A percentile compares a stretch with the other conserved stretches of the same genome.
These are phyloP conservation scores for Bacidia rubella DNA, from an alignment of 495 filamentous ascomycete species.

Conservation along the genomic window DNA sequence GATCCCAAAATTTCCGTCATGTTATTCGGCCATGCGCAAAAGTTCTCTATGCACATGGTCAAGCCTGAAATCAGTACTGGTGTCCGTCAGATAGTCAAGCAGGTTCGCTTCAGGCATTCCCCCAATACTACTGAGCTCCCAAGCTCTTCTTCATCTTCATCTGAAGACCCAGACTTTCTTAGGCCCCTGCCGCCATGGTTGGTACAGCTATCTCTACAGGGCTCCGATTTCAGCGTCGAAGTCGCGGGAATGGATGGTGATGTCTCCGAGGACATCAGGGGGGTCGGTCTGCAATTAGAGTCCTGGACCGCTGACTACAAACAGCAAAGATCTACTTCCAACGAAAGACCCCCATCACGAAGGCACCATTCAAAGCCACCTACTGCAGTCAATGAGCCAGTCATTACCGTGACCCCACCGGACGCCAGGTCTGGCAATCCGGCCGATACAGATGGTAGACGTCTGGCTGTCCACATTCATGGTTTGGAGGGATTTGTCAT, in stretches of 20 bases:
- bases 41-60: constrained; percentile 79
- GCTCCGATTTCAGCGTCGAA: constrained; percentile 77
- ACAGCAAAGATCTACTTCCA: constrained; percentile 54
- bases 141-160: constrained; percentile 5
- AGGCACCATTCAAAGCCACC: constrained; percentile 43
- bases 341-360: constrained; percentile 36
- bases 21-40: constrained; percentile 67
- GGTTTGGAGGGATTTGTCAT: constrained; percentile 82
- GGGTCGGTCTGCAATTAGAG: constrained; percentile 73
- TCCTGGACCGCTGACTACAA: constrained; percentile 87
- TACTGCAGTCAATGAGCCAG: constrained; percentile 36
- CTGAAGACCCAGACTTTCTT: constrained; percentile 49
- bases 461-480: constrained; percentile 63
- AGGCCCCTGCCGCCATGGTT: constrained; percentile 75
- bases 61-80: constrained; percentile 84
- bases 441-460: constrained; percentile 65
- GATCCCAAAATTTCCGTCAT: constrained; percentile 74
- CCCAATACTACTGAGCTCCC: constrained; percentile 33
- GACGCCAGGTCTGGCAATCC: constrained; percentile 49
- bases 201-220: constrained; percentile 68
- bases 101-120: constrained; percentile 58
- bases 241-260: constrained; percentile 75
- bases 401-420: constrained; percentile 38
- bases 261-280: constrained; percentile 64
- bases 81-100: constrained; percentile 76